Evolutionary conservation across 805 yeast genomes (phyloP).

Genomic region (Metahyphopichia silvanorum): DNA sequence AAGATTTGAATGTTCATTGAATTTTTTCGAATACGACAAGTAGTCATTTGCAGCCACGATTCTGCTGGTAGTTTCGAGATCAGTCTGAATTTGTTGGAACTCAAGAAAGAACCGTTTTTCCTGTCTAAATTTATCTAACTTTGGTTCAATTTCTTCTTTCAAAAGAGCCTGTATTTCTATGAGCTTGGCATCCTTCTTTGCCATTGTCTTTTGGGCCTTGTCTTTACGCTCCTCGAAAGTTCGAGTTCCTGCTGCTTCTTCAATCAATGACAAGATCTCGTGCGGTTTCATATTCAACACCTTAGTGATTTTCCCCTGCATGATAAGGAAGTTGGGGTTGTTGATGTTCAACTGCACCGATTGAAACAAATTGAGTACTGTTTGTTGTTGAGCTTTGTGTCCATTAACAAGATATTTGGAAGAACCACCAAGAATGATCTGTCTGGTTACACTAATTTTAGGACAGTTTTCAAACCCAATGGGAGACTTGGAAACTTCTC

Average conservation of each 20-base stretch:
- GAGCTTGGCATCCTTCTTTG: conserved; percentile 82
- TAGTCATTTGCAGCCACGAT: conserved; percentile 79
- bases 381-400: conserved; percentile 92
- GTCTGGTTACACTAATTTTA: conserved; percentile 88
- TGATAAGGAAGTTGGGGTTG: conserved; percentile 93
- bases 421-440: conserved; percentile 85
- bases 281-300: conserved; percentile 94
- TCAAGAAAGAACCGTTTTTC: conserved; percentile 84
- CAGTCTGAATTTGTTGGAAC: conserved; percentile 79
- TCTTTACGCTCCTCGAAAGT: conserved; percentile 93
- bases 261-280: conserved; percentile 85
- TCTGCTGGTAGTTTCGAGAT: conserved; percentile 69
- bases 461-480: conserved; percentile 78
- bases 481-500: conserved; percentile 74
- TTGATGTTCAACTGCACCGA: conserved; percentile 94
- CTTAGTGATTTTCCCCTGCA: conserved; percentile 98
- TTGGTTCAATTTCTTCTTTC: conserved; percentile 89
- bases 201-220: conserved; percentile 87
- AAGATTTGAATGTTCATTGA: conserved; percentile 40
- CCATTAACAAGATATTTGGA: conserved; percentile 93
- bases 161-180: conserved; percentile 71
- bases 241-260: conserved; percentile 97
- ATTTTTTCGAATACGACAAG: conserved; percentile 36
- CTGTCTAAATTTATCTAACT: conserved; percentile 70
- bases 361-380: conserved; percentile 86